A percentile compares a stretch with the other conserved stretches of the same genome.
These are phyloP conservation scores for Aspergillus texensis DNA, from an alignment of 2,329 filamentous ascomycete genomes.

Conservation along the genomic window DNA sequence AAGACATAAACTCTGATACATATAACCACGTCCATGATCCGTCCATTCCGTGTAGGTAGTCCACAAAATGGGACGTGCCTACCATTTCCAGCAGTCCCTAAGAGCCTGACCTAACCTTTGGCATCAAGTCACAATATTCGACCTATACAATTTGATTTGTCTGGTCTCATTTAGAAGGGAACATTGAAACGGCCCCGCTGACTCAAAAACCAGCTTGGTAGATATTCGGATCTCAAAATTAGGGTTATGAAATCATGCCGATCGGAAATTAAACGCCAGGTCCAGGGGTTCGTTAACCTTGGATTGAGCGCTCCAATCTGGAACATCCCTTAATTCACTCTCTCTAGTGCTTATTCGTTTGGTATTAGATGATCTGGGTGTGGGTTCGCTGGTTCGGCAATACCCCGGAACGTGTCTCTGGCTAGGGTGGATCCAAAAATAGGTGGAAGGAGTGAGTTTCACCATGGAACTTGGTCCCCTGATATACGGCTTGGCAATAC, in stretches of 20 bases:
- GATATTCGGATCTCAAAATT: neutral
- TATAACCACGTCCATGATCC: neutral
- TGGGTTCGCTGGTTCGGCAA: neutral
- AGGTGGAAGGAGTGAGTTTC: neutral
- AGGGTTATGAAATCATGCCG: neutral
- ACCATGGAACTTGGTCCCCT: neutral
- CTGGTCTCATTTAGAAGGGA: neutral
- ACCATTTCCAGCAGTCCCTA: too few species aligned
- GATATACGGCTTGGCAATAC: neutral
- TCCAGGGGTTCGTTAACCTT: neutral
- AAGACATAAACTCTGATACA: too few species aligned
- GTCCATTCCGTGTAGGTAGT: neutral
- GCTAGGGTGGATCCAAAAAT: neutral
- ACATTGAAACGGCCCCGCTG: neutral
- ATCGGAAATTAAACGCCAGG: neutral
- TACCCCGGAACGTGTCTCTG: neutral
- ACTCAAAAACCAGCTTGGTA: neutral
- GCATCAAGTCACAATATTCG: neutral
- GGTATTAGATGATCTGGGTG: too few species aligned
- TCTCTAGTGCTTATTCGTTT: neutral
- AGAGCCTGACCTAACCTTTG: neutral
- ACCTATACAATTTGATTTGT: neutral
- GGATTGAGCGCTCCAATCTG: neutral
- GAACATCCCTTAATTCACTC: neutral
- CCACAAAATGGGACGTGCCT: neutral